phyloP scores from a whole-genome alignment of 2,329 filamentous ascomycete genomes.

The Biscogniauxia mediterranea region DNA sequence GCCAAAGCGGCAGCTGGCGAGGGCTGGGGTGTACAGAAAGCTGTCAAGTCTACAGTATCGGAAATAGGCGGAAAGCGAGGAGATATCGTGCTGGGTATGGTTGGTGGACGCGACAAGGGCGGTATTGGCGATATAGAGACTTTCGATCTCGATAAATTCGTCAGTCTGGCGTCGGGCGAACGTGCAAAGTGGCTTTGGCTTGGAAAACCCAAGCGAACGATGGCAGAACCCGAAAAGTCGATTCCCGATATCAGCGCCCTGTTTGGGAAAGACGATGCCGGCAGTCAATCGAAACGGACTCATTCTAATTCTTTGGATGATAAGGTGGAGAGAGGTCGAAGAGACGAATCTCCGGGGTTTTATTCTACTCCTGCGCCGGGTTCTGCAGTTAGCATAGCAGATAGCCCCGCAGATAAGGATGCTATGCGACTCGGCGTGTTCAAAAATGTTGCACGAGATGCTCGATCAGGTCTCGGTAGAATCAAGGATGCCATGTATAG shows the following conservation, averaged over 20 bases:
- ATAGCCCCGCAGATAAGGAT: slow-evolving; percentile 53
- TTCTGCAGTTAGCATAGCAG: slow-evolving; percentile 46
- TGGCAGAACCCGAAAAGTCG: slow-evolving; percentile 44
- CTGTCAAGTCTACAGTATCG: slow-evolving; percentile 91
- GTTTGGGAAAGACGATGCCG: slow-evolving; percentile 58
- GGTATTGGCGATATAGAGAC: slow-evolving; percentile 93
- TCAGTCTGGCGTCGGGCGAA: slow-evolving; percentile 75
- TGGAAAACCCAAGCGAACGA: slow-evolving; percentile 75
- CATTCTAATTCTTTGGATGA: slow-evolving; percentile 54
- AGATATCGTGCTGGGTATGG: slow-evolving; percentile 94
- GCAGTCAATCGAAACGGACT: slow-evolving; percentile 47
- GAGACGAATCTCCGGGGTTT: slow-evolving; percentile 44
- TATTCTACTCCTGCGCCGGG: slow-evolving; percentile 44
- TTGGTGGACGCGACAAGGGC: slow-evolving; percentile 80
- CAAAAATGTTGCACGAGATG: slow-evolving; percentile 79
- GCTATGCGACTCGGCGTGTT: slow-evolving; percentile 65
- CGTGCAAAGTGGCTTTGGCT: slow-evolving; percentile 92
- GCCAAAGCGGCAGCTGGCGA: slow-evolving; percentile 88
- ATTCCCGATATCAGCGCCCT: slow-evolving; percentile 45
- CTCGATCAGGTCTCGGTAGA: slow-evolving; percentile 76
- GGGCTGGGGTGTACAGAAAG: slow-evolving; percentile 87
- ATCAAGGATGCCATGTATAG: slow-evolving; percentile 75
- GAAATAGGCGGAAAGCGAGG: slow-evolving; percentile 92
- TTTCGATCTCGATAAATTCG: slow-evolving; percentile 80
- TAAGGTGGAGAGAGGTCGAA: slow-evolving; percentile 43